Evolutionary conservation across 257 asterid genomes (phyloP).

Genomic region (Striga asiatica): DNA sequence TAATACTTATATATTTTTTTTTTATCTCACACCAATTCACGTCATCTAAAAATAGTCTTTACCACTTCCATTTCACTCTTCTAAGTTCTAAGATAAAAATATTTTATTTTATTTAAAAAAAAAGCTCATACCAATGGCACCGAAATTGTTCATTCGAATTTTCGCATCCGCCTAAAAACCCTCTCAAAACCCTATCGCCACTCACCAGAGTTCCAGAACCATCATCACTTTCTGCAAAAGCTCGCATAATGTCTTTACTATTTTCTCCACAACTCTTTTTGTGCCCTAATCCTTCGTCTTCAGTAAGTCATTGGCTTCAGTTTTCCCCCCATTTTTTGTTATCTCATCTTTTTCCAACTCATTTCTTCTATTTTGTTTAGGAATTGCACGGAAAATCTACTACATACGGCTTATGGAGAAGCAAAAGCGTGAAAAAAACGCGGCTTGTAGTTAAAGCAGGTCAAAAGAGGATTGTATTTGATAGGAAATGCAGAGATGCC

Average conservation of each 20-base stretch:
- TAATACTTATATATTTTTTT: too few species aligned
- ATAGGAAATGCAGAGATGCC: slow-evolving; percentile 55
- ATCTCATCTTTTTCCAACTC: background rate
- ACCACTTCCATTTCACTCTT: too few species aligned
- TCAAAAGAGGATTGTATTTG: slow-evolving; percentile 71
- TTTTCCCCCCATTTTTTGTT: background rate
- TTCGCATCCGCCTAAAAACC: slow-evolving; percentile 14
- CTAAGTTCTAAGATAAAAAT: too few species aligned
- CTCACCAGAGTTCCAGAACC: background rate
- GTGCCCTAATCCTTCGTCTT: slow-evolving; percentile 11
- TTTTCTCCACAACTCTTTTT: slow-evolving; percentile 29
- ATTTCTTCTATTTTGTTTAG: slow-evolving; percentile 22
- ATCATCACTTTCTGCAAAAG: background rate
- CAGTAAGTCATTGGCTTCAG: slow-evolving; percentile 24
- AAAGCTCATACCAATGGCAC: background rate
- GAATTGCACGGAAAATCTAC: slow-evolving; percentile 26
- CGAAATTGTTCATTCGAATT: too few species aligned
- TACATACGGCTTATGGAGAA: slow-evolving; percentile 28
- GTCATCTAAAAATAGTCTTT: too few species aligned
- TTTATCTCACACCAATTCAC: too few species aligned
- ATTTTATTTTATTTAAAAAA: too few species aligned
- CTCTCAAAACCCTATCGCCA: slow-evolving; percentile 26
- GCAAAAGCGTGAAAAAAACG: slow-evolving; percentile 16
- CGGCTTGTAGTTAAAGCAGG: slow-evolving; percentile 59
- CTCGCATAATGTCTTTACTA: slow-evolving; percentile 22